Base-by-base conservation (phyloP, 2,329 filamentous ascomycete genomes). In the Penicillium sp. region DNA sequence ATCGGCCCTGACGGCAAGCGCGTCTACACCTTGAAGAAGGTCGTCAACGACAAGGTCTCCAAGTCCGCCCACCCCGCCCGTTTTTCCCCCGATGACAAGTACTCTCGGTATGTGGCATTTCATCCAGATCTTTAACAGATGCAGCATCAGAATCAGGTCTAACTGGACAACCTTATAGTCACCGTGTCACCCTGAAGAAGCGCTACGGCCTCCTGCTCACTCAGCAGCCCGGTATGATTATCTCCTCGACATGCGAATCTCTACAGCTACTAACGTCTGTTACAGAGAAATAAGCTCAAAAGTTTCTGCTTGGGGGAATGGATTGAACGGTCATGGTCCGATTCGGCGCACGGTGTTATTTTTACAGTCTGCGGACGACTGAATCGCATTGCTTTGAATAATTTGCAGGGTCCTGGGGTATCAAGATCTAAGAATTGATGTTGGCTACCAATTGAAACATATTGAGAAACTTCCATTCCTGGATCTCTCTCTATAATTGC, bases 41-140 rank as follows among this genome's bases (percentile, higher is more conserved):
- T 60, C 24, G 46, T 79, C 55, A 81, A 86, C 65, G 88, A 89
- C 69, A 85, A 91, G 71, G 90, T 97, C 69, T 96, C 93, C 74
- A 96, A 96, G 82, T 94, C 89, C 47, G 94, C 94, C 50, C 93
- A 97, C 79, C 93, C 94, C 40, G 94, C 94, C 36, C 84, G 94
- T 64, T 99, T 97, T 82, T 96, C 91, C 40, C 94, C 94, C 59
- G 94, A 99, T 78, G 94, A 99, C 82, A 96, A 97, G 82, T 97
- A 95, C 84, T 96, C 91, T 68, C 80, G 84, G 82, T 85, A 71
- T 45, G 75, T 61, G 45, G 15, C 34, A 26, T 41, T 15, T 24
- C n/a, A 21, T 41, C 39, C 21, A 8, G 4, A 26, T 10, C 9
- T 37, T 33, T 33, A 17, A 4, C 7, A 7, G 20, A 21, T n/a